phyloP scores from a whole-genome alignment of 106 monocot genomes.

The Dactylorhiza incarnata region DNA sequence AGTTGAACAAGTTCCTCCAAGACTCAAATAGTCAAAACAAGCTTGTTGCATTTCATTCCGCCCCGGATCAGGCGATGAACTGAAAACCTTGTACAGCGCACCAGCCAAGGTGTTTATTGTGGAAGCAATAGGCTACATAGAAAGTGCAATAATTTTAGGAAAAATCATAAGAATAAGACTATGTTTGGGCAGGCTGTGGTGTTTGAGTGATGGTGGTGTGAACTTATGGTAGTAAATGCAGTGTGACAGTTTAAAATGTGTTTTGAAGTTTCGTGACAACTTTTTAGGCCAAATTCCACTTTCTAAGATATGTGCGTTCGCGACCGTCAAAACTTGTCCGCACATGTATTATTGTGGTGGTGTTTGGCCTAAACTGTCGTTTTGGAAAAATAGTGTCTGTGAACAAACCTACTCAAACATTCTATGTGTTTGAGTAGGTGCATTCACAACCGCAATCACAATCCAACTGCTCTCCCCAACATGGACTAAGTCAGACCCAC shows the following conservation, averaged over 20 bases:
- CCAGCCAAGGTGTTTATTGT: slow-evolving; percentile 95
- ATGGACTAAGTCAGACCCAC: too few species aligned
- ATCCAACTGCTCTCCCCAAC: not conserved
- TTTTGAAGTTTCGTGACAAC: not conserved
- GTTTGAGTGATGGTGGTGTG: too few species aligned
- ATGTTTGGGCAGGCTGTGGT: not conserved
- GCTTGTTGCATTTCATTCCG: slow-evolving; percentile 84
- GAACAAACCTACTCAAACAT: too few species aligned
- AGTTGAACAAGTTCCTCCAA: slow-evolving; percentile 74
- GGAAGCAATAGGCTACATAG: slow-evolving; percentile 82
- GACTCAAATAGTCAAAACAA: slow-evolving; percentile 87
- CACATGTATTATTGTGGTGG: too few species aligned
- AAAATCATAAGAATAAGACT: not conserved
- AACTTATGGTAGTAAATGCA: too few species aligned
- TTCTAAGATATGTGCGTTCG: too few species aligned
- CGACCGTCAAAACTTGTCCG: too few species aligned
- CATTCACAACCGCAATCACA: too few species aligned
- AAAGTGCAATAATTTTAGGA: not conserved
- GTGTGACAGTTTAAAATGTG: too few species aligned
- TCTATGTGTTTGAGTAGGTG: too few species aligned
- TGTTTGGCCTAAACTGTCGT: too few species aligned
- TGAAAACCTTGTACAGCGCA: slow-evolving; percentile 82
- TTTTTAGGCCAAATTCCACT: not conserved
- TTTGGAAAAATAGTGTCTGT: too few species aligned
- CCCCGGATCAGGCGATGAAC: slow-evolving; percentile 65